phyloP scores from a whole-genome alignment of 192 early-diverging fungal genomes.

The Umbelopsis sp. region DNA sequence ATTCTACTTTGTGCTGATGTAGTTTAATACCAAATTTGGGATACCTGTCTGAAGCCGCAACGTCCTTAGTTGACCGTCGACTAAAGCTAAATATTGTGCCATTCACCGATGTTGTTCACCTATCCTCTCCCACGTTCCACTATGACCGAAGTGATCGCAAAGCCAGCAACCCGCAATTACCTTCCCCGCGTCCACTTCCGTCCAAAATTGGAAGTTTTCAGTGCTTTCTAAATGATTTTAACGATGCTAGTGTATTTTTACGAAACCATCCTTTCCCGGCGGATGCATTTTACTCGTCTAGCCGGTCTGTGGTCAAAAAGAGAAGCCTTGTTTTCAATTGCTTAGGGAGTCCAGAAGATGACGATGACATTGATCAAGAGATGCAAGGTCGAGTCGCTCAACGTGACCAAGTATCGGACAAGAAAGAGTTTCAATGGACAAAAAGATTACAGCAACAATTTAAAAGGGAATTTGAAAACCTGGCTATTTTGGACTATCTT shows the following conservation, averaged over 20 bases:
- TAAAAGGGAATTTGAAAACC: constrained; percentile 72
- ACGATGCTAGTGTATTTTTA: constrained; percentile 86
- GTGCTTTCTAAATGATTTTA: constrained; percentile 77
- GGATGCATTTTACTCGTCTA: constrained; percentile 15
- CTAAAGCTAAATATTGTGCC: constrained; percentile 81
- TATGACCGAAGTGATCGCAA: constrained; percentile 70
- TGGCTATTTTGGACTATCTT: constrained; percentile 86
- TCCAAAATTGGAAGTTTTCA: constrained; percentile 86
- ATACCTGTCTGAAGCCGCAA: constrained; percentile 88
- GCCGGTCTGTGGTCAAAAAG: constrained; percentile 14
- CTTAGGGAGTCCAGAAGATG: constrained; percentile 5
- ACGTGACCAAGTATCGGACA: constrained; percentile 17
- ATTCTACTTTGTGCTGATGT: neutral
- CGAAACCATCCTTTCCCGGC: constrained; percentile 59
- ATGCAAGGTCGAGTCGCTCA: constrained; percentile 21
- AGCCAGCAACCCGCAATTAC: constrained; percentile 37
- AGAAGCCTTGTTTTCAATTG: constrained; percentile 18
- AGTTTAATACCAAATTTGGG: constrained; percentile 86
- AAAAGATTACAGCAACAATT: constrained; percentile 54
- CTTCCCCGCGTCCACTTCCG: constrained; percentile 49
- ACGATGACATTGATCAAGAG: constrained; percentile 1
- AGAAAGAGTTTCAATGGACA: constrained; percentile 50
- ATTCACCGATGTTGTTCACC: constrained; percentile 73
- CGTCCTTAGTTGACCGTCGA: constrained; percentile 76
- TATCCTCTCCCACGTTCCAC: constrained; percentile 77